Conservation (phyloP, 306 rosid genomes). For the Myrica gale region DNA sequence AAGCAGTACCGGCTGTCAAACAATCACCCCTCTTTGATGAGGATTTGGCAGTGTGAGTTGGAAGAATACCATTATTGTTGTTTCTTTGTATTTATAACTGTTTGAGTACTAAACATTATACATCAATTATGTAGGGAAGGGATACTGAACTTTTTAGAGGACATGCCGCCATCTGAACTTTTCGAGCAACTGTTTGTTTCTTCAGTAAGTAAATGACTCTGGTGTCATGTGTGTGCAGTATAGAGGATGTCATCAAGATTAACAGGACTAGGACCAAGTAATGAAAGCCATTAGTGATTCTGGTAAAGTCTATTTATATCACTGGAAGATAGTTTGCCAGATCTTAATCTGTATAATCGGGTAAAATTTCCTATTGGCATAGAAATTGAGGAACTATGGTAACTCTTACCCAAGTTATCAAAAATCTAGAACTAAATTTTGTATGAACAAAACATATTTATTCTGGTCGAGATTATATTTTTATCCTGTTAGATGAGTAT, state of each 20-base stretch:
- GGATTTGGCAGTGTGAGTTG: conserved; percentile 92
- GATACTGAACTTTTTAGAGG: conserved; percentile 71
- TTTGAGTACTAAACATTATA: conserved; percentile 23
- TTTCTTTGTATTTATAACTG: not conserved
- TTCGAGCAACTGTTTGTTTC: conserved; percentile 81
- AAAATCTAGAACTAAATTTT: too few species aligned
- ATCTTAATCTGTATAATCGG: too few species aligned
- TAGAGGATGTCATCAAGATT: too few species aligned
- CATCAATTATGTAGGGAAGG: conserved; percentile 75
- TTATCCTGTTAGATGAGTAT: too few species aligned
- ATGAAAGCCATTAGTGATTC: too few species aligned
- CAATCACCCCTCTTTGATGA: conserved; percentile 96
- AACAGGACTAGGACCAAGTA: too few species aligned
- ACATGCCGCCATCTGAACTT: conserved; percentile 75
- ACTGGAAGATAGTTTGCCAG: too few species aligned
- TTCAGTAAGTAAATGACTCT: conserved; percentile 51
- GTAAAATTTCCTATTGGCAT: too few species aligned
- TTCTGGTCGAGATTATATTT: not conserved
- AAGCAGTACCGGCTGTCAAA: conserved; percentile 92
- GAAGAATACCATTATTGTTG: conserved; percentile 9
- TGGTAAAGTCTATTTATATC: too few species aligned
- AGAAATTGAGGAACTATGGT: too few species aligned
- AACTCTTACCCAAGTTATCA: too few species aligned
- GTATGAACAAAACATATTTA: not conserved
- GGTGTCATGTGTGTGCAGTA: too few species aligned